A percentile compares a stretch with the other conserved stretches of the same genome.
These are phyloP conservation scores for Aphanomyces stellatus DNA, from an alignment of 352 stramenopile genomes.

Conservation along the genomic window DNA sequence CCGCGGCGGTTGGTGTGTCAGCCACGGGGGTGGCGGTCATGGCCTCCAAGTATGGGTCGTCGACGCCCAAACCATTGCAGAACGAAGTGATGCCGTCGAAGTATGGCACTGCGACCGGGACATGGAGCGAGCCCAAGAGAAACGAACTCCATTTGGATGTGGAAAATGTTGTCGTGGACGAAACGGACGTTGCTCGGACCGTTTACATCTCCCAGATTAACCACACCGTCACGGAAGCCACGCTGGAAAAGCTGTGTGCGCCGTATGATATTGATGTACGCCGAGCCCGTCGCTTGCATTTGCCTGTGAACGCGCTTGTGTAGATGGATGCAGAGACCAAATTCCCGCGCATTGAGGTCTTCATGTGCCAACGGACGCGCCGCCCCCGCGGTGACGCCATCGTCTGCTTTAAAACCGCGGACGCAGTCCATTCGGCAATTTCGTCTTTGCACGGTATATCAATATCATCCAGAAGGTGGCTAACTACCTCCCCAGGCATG, in stretches of 20 bases:
- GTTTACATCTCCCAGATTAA: slow-evolving; percentile 7
- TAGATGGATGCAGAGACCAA: neutral
- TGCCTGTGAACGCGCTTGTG: neutral
- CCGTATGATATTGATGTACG: slow-evolving; percentile 3
- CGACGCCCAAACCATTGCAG: too few relatives aligned
- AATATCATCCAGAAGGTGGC: neutral
- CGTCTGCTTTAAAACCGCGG: neutral
- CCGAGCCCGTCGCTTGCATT: neutral
- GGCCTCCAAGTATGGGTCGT: too few relatives aligned
- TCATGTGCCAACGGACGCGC: neutral
- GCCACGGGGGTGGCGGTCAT: too few relatives aligned
- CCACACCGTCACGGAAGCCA: slow-evolving; percentile 3
- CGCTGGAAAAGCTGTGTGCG: neutral
- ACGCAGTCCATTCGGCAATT: neutral
- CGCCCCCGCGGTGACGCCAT: slow-evolving; percentile 7
- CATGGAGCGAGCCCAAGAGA: too few relatives aligned
- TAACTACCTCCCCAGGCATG: neutral
- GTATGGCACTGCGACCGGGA: too few relatives aligned
- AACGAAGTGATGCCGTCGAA: too few relatives aligned
- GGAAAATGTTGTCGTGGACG: neutral
- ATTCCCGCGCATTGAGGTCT: slow-evolving; percentile 14
- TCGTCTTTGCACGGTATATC: neutral
- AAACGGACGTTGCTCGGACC: neutral
- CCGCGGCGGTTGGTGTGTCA: too few relatives aligned
- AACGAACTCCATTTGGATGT: neutral